Conservation (phyloP, 495 filamentous ascomycete species). For the Lophiostoma macrostomum region DNA sequence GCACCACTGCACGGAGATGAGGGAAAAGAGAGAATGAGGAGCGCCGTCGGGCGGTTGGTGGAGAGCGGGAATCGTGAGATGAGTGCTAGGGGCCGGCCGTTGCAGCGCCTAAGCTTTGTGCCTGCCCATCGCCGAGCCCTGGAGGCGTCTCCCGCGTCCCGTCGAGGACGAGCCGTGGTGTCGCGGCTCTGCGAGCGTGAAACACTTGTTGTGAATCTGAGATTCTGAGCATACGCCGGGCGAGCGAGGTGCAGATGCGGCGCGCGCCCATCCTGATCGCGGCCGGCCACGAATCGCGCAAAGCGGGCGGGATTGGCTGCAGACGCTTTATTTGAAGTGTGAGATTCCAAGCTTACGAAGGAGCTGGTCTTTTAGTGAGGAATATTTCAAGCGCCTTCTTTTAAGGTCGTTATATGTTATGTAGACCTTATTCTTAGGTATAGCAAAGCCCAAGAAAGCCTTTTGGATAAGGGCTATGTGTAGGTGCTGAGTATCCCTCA, state of each 20-base stretch:
- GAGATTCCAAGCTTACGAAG: too few relatives aligned
- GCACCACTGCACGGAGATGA: too few relatives aligned
- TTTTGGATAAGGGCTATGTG: too few relatives aligned
- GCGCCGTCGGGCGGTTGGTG: too few relatives aligned
- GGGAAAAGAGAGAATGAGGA: too few relatives aligned
- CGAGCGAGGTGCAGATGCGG: not conserved
- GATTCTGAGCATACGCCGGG: not conserved
- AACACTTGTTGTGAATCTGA: slow-evolving; percentile 1
- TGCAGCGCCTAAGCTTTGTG: slow-evolving; percentile 14
- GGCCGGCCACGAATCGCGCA: not conserved
- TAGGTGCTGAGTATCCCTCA: too few relatives aligned
- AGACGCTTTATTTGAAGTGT: not conserved
- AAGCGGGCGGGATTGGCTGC: slow-evolving; percentile 6
- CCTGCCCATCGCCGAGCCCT: slow-evolving; percentile 15
- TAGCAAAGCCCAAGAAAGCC: too few relatives aligned
- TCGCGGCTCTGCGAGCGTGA: slow-evolving; percentile 13
- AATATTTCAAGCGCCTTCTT: not conserved
- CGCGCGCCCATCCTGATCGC: too few relatives aligned
- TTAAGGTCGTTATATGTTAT: too few relatives aligned
- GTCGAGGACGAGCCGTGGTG: slow-evolving; percentile 1
- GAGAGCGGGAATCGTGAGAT: not conserved
- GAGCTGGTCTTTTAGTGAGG: not conserved
- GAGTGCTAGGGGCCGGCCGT: not conserved
- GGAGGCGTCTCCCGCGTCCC: slow-evolving; percentile 1
- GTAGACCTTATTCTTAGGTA: too few relatives aligned